Percentiles rank a stretch among this genome's conserved stretches.
Conservation (phyloP, 257 asterid genomes). For the Jasminum sambac region DNA sequence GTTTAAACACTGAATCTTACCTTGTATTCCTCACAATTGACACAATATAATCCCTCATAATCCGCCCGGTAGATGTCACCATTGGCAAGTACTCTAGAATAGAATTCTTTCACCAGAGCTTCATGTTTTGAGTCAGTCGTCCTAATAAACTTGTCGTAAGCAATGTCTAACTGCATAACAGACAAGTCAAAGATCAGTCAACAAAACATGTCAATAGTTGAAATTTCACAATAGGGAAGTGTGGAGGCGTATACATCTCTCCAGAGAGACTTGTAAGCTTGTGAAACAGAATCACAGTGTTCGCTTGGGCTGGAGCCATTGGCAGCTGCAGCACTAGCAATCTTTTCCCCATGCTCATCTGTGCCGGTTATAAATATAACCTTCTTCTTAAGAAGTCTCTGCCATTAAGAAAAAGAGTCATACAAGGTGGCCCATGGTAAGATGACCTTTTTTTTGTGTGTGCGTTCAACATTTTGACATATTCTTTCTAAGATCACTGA, state of each 20-base stretch:
- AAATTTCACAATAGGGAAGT: neutral
- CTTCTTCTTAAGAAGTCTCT: slow-evolving; percentile 86
- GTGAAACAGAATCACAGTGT: slow-evolving; percentile 82
- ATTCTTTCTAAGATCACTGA: too few species aligned
- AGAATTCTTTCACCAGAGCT: slow-evolving; percentile 82
- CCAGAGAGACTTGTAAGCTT: slow-evolving; percentile 78
- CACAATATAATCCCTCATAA: slow-evolving; percentile 94
- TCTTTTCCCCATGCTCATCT: slow-evolving; percentile 97
- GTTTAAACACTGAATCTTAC: slow-evolving; percentile 35
- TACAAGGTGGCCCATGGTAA: slow-evolving; percentile 12
- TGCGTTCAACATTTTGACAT: too few species aligned
- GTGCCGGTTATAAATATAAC: slow-evolving; percentile 92
- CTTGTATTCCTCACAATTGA: slow-evolving; percentile 97
- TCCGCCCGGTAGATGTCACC: slow-evolving; percentile 94
- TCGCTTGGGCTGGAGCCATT: slow-evolving; percentile 68
- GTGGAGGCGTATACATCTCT: slow-evolving; percentile 48
- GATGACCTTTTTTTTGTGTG: too few species aligned
- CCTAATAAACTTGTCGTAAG: slow-evolving; percentile 85
- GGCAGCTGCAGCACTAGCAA: slow-evolving; percentile 82
- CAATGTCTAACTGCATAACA: slow-evolving; percentile 69
- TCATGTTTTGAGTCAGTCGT: slow-evolving; percentile 85
- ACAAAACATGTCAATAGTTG: neutral
- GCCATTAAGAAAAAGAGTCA: slow-evolving; percentile 22
- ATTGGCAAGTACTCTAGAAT: slow-evolving; percentile 69
- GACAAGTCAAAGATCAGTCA: slow-evolving; percentile 26